Evolutionary conservation across 148 eudicot species (phyloP).

Genomic region (Polygonum maritimum): DNA sequence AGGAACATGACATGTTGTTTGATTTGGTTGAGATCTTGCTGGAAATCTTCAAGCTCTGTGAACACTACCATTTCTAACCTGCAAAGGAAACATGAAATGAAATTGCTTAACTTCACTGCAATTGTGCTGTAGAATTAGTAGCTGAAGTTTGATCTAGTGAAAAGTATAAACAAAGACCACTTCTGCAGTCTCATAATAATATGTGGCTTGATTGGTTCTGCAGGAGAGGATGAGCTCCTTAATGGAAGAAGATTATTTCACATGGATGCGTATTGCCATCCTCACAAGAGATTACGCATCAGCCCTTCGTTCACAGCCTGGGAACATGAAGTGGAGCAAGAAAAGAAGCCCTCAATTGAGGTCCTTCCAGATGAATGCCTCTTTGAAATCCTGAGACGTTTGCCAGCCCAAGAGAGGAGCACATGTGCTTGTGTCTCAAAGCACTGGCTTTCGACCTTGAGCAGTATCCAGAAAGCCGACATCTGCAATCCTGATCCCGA

Average conservation of each 20-base stretch:
- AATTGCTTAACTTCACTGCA: background rate
- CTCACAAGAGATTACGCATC: slow-evolving; percentile 53
- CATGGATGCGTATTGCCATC: slow-evolving; percentile 37
- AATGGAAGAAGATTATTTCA: slow-evolving; percentile 34
- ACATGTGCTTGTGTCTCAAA: slow-evolving; percentile 79
- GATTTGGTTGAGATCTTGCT: background rate
- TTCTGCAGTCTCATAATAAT: background rate
- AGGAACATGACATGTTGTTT: background rate
- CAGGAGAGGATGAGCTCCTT: slow-evolving; percentile 60
- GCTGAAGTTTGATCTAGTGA: background rate
- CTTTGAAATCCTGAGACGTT: slow-evolving; percentile 75
- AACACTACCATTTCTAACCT: background rate
- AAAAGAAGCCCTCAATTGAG: slow-evolving; percentile 40
- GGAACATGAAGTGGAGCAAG: slow-evolving; percentile 23
- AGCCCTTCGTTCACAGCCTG: slow-evolving; percentile 29
- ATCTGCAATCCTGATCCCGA: slow-evolving; percentile 19
- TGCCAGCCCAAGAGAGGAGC: slow-evolving; percentile 65
- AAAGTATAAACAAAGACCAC: background rate
- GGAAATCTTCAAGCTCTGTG: background rate
- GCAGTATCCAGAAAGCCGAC: slow-evolving; percentile 47
- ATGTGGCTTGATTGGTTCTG: slow-evolving; percentile 10
- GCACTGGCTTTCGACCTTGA: slow-evolving; percentile 70
- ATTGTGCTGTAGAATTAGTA: background rate
- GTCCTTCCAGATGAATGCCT: slow-evolving; percentile 86
- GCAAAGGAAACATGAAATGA: background rate